Base-by-base conservation (phyloP, 306 rosid genomes). In the Oxytropis ochrocephala region DNA sequence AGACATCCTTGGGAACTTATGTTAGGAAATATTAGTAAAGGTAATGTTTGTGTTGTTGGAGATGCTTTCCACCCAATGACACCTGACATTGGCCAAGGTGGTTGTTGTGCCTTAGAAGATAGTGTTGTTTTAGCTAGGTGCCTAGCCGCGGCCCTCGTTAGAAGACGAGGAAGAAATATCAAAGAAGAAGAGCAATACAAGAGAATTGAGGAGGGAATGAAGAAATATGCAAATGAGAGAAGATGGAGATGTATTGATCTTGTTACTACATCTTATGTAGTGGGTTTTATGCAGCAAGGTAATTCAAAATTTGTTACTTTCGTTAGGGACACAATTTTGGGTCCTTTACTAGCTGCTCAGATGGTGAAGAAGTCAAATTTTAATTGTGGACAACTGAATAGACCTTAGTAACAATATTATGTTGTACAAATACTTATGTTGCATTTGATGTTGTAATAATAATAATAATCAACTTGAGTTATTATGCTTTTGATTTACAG, bases 21-120 rank as follows among this genome's bases (percentile, higher is more conserved):
- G 5, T 80, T 72, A 54, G 88, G 94, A 51, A 82, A 77, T 16
- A 82, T 87, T 11, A 84, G 79, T 41, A 87, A 89, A 82, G 85
- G 82, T 39, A 85, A 83, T 8, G 91, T 84, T 3, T 89, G 91
- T 76, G 84, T 89, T 8, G 92, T 69, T 0, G 92, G 95, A n/a
- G 97, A 86, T 12, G 90, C 89, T 1, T 66, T 91, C 43, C 97
- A 91, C 51, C 86, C 95, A 3, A 88, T 81, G 92, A 80, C 85
- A 0, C 89, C 95, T 0, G 92, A 88, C 43, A 39, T 88, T 9
- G 90, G 90, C 6, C 97, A 88, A 56, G 92, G 90, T 6, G 87
- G 89, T 9, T 81, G 87, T 53, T 14, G 79, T 75, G 87, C 92
- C 0, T 58, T 88, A 19, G 97, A 88, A 11, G 97, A 86, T 30